These are phyloP conservation scores for Fraxinus floribunda DNA, from an alignment of 305 asterid genomes.

Conservation along the genomic window DNA sequence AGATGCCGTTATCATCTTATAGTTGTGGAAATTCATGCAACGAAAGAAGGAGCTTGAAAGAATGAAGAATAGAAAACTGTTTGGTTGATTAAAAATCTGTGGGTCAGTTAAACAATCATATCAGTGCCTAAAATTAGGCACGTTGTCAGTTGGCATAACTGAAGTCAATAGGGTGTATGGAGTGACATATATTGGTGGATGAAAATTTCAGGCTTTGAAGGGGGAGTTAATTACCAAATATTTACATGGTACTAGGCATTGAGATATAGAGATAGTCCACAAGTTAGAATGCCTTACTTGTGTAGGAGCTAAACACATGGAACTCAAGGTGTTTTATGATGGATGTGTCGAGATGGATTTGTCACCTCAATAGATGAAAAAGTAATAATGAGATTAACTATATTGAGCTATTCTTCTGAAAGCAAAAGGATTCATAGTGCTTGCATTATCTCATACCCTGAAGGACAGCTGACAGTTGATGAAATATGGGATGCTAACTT, in stretches of 20 bases:
- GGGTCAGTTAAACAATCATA: not conserved
- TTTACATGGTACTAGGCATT: not conserved
- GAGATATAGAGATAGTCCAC: not conserved
- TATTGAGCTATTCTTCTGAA: not conserved
- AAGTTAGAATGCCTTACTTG: not conserved
- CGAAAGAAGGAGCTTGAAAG: conserved; percentile 1
- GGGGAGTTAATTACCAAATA: not conserved
- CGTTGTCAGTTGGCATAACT: not conserved
- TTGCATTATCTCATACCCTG: not conserved
- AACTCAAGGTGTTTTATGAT: conserved; percentile 6
- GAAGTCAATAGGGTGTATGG: not conserved
- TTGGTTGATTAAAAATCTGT: conserved; percentile 6
- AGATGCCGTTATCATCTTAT: not conserved
- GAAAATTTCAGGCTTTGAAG: conserved; percentile 1
- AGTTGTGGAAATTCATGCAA: not conserved
- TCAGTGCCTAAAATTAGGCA: not conserved
- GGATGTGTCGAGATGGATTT: not conserved
- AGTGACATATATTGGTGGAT: conserved; percentile 4
- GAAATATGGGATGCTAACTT: conserved; percentile 5
- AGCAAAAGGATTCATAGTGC: conserved; percentile 8
- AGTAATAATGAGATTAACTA: not conserved
- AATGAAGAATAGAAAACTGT: not conserved
- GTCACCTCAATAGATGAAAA: not conserved
- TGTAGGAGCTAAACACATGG: not conserved
- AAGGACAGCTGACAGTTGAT: not conserved